These are phyloP conservation scores for Thermomucor indicae-seudaticae DNA, from an alignment of 371 early-diverging fungal genomes.

Conservation along the genomic window DNA sequence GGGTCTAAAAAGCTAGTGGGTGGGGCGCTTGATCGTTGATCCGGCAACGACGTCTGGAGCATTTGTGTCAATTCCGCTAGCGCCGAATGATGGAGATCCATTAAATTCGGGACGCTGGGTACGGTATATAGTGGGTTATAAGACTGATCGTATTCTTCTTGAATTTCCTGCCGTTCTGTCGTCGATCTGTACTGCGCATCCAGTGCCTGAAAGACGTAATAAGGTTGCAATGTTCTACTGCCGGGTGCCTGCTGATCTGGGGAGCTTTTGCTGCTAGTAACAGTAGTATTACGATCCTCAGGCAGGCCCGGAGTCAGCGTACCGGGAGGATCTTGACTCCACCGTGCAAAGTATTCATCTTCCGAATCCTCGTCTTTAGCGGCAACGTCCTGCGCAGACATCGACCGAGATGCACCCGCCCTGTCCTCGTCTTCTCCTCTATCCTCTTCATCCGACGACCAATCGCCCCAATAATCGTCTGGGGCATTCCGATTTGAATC, in stretches of 20 bases:
- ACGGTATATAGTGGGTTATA: conserved; percentile 49
- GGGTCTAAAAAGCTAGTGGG: conserved; percentile 16
- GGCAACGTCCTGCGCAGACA: background rate
- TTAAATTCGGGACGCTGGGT: conserved; percentile 46
- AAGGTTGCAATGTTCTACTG: conserved; percentile 7
- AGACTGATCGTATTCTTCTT: conserved; percentile 47
- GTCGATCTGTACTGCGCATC: conserved; percentile 3
- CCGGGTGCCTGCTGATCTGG: background rate
- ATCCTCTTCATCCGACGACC: conserved; percentile 35
- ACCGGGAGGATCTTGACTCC: conserved; percentile 38
- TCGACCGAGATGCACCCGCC: background rate
- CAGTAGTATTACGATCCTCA: too few species aligned
- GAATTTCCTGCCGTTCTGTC: conserved; percentile 30
- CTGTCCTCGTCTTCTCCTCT: conserved; percentile 5
- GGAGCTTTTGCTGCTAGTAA: conserved; percentile 4
- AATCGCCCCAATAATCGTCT: conserved; percentile 47
- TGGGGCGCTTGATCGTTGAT: background rate
- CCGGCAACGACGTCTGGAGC: conserved; percentile 31
- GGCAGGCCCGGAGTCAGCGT: conserved; percentile 39
- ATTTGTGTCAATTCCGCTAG: conserved; percentile 39
- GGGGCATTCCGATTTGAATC: conserved; percentile 28
- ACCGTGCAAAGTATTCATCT: conserved; percentile 39
- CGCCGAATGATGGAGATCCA: conserved; percentile 38
- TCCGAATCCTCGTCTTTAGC: conserved; percentile 23
- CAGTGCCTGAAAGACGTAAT: conserved; percentile 6